phyloP scores from a whole-genome alignment of 148 eudicot genomes.

The Mesembryanthemum crystallinum region DNA sequence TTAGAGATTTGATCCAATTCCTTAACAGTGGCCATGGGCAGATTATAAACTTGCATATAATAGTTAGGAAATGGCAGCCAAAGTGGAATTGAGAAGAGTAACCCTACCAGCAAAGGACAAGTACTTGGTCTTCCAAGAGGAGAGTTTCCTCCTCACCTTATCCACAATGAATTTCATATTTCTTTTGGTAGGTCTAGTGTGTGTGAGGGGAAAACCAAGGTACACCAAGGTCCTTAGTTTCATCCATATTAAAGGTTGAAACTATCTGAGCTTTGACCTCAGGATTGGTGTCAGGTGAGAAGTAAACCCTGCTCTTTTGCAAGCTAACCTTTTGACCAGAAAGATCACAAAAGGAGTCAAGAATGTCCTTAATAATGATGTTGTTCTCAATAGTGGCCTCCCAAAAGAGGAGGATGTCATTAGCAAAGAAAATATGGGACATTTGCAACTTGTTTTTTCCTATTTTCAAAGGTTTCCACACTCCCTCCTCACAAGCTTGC shows the following conservation, averaged over 20 bases:
- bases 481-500: not conserved
- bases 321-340: not conserved
- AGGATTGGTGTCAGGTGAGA: too few relatives aligned
- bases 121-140: not conserved
- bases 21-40: too few relatives aligned
- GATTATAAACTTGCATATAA: not conserved
- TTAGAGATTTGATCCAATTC: too few relatives aligned
- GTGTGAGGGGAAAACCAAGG: too few relatives aligned
- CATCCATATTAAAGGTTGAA: too few relatives aligned
- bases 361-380: not conserved
- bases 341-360: not conserved
- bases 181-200: not conserved
- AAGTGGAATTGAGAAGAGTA: not conserved
- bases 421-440: not conserved
- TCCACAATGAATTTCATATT: not conserved
- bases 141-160: not conserved
- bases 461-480: not conserved
- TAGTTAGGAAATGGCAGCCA: not conserved
- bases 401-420: not conserved
- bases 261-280: too few relatives aligned
- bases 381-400: not conserved
- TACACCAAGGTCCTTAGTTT: too few relatives aligned
- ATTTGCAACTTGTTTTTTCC: not conserved
- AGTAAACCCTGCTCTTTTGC: too few relatives aligned
- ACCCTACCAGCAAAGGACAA: not conserved